phyloP scores from a whole-genome alignment of 495 filamentous ascomycete species.

The Astrothelium subdiscretum region DNA sequence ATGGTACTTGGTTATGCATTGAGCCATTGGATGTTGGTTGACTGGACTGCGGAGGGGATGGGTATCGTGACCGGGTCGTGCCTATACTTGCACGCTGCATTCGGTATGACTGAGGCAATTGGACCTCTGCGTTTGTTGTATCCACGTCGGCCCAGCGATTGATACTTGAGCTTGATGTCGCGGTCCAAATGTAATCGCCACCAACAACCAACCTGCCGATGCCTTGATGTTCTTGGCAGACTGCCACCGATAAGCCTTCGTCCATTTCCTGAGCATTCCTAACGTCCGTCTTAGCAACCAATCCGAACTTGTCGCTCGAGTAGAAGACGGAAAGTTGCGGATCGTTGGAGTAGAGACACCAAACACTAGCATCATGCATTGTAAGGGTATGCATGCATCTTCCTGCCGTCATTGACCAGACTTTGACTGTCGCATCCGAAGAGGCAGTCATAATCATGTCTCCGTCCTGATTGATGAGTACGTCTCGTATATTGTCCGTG shows the following conservation, averaged over 20 bases:
- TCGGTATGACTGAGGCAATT: conserved; percentile 28
- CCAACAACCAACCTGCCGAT: conserved; percentile 74
- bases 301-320: conserved; percentile 79
- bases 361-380: conserved; percentile 97
- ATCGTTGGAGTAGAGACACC: conserved; percentile 86
- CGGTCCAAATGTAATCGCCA: conserved; percentile 82
- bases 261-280: conserved; percentile 68
- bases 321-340: conserved; percentile 82
- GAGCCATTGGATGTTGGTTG: conserved; percentile 25
- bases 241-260: conserved; percentile 76
- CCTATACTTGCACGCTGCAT: conserved; percentile 24
- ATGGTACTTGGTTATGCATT: conserved; percentile 55
- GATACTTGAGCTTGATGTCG: conserved; percentile 86
- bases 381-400: conserved; percentile 95
- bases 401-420: conserved; percentile 91
- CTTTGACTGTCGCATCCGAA: conserved; percentile 92
- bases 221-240: conserved; percentile 82
- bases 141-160: conserved; percentile 89
- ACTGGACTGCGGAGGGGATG: conserved; percentile 12
- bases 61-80: conserved; percentile 16
- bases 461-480: conserved; percentile 76
- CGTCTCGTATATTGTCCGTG: conserved; percentile 85
- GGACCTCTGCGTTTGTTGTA: conserved; percentile 49
- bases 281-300: conserved; percentile 90
- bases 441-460: conserved; percentile 91